Evolutionary conservation across 208 protist genomes (phyloP), one percentile per base, ranked within the genome.

Genomic region (Trichomonas tenax): DNA sequence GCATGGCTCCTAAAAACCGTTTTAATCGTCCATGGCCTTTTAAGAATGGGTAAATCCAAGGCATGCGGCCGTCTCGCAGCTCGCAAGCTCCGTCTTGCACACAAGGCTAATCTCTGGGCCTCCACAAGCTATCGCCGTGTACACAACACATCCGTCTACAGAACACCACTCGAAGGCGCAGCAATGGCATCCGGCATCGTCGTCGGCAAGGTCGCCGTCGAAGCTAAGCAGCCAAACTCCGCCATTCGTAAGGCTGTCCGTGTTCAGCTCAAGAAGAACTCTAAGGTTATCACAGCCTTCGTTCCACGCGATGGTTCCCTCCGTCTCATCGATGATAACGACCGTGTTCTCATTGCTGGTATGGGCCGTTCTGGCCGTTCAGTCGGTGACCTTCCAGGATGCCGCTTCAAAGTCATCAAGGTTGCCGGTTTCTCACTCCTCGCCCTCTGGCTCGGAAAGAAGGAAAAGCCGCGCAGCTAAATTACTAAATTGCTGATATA

Each of bases 191-290:
- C 82, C 21, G 82, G 82, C 36, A 89, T 89, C 23, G 82, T 89
- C 40, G 40, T 46, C 17, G 40, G 40, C 17, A 89, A 96, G 96
- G 98, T 98, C 96, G 82, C 82, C 17, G 99, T 99, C 97, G 99
- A 99, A 97, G 98, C 99, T 95, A 99, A 99, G 98, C 99, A 99
- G 98, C 99, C 99, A 97, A 99, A 99, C 99, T 99, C 99, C 97
- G 99, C 99, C 96, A 99, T 99, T 97, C 99, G 99, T 98, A 99
- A 99, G 98, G 99, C 99, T 98, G 99, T 99, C 88, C 98, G 99
- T 98, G 99, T 99, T 96, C 99, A 99, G 98, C 98, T 99, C 81
- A 99, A 99, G 98, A 99, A 99, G 98, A 99, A 99, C 98, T 98
- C 99, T 97, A 99, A 99, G 98, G 99, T 99, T 97, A 99, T 99